phyloP scores from a whole-genome alignment of 129 eudicot genomes.

The Flaveria sonorensis region DNA sequence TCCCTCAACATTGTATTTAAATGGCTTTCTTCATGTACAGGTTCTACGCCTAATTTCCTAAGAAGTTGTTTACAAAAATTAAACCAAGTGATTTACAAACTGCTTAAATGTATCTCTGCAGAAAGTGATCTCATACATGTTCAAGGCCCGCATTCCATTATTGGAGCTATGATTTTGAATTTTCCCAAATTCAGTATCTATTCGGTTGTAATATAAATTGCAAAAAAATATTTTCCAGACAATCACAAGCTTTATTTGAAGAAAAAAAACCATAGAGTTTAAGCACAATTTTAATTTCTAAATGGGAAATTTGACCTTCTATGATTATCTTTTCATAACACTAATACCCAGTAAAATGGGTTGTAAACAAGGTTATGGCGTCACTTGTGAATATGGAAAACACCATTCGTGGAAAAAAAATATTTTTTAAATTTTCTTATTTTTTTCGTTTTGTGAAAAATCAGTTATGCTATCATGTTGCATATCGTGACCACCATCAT shows the following conservation, averaged over 20 bases:
- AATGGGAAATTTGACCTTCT: background rate
- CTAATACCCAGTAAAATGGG: background rate
- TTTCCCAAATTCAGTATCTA: background rate
- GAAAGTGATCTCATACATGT: background rate
- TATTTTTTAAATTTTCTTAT: no score
- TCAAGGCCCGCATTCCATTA: background rate
- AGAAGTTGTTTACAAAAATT: conserved; percentile 7
- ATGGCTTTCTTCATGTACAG: conserved; percentile 49
- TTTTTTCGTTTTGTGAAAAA: background rate
- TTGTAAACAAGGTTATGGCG: background rate
- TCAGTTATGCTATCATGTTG: background rate
- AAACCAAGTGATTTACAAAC: conserved; percentile 13
- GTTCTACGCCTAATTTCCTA: conserved; percentile 52
- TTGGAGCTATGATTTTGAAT: background rate
- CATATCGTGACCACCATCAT: background rate
- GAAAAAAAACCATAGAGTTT: background rate
- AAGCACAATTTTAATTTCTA: background rate
- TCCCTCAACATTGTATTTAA: conserved; percentile 48
- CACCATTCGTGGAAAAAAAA: background rate
- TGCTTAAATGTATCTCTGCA: conserved; percentile 9
- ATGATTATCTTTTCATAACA: no score
- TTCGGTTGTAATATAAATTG: background rate
- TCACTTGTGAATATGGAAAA: background rate
- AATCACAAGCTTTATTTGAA: background rate
- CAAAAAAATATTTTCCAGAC: background rate